Percentiles rank a stretch among this genome's conserved stretches.
Conservation (phyloP, 768 basidiomycete species). For the Boletus rex-veris region DNA sequence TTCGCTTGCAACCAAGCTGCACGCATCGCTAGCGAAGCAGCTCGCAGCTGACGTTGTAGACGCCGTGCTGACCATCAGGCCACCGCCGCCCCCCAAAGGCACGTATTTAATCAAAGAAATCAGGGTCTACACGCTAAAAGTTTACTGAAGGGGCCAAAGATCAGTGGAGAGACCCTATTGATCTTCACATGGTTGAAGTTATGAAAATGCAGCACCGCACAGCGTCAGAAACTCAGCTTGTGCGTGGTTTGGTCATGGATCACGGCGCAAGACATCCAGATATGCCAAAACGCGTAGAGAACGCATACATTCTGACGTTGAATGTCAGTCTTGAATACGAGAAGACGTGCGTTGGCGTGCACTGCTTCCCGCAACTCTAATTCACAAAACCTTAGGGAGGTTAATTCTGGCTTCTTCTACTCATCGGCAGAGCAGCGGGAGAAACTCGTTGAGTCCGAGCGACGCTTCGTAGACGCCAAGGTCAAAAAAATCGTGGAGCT, state of each 20-base stretch:
- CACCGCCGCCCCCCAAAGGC: conserved; percentile 62
- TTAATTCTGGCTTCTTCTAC: conserved; percentile 99
- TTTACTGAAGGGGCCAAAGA: conserved; percentile 50
- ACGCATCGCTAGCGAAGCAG: conserved; percentile 73
- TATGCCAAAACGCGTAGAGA: conserved; percentile 98
- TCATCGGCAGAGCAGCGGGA: conserved; percentile 97
- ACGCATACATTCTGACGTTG: conserved; percentile 90
- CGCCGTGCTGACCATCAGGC: conserved; percentile 86
- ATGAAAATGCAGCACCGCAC: conserved; percentile 99
- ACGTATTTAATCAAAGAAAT: conserved; percentile 20
- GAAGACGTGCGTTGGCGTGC: conserved; percentile 78
- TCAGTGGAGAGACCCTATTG: conserved; percentile 84
- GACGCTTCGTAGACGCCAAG: conserved; percentile 89
- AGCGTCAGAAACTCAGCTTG: conserved; percentile 93
- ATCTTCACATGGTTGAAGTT: conserved; percentile 98
- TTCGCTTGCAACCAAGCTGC: conserved; percentile 94
- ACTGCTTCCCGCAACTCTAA: conserved; percentile 17
- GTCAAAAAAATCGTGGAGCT: conserved; percentile 95
- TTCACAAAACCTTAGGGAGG: conserved; percentile 61
- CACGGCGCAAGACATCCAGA: conserved; percentile 98
- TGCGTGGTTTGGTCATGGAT: conserved; percentile 94
- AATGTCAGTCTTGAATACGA: conserved; percentile 99
- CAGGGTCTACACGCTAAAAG: conserved; percentile 29
- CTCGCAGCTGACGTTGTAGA: conserved; percentile 93
- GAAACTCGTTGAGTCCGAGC: conserved; percentile 96